Base-by-base conservation (phyloP, 2,329 filamentous ascomycete species). In the Tolypocladium ovalisporum region DNA sequence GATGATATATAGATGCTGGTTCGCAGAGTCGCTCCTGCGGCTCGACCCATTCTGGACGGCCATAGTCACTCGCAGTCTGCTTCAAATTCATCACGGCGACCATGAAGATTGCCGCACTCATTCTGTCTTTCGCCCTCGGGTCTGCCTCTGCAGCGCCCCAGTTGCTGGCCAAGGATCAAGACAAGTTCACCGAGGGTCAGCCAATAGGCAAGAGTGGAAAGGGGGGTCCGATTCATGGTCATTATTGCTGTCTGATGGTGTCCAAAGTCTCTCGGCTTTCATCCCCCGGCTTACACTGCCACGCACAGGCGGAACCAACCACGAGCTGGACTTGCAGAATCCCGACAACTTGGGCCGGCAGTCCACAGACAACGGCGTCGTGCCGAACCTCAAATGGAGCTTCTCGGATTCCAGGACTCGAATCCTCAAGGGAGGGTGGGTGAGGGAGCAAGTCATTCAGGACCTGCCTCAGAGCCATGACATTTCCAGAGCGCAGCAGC, bases 341-440 rank as follows among this genome's bases (percentile, higher is more conserved):
- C 85, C 84, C 0, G 80, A 83, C 60, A 84, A 84, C 63, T 76
- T 88, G 1, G 83, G 82, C 17, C 75, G 76, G 52, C 79, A 86
- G 62, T 73, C 76, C 19, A 87, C 85, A 1, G 85, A 88, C 65
- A 77, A 75, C 53, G 86, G 85, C 19, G 72, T 79, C 13, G 84
- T 88, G 0, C 81, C 82, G 0, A 88, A 88, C 65, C 73, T 87
- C 62, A 88, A 87, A 67, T 82, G 85, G 85, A 81, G 82, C 56
- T 88, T 88, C 70, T 86, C 83, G 0, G 81, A 87, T 67, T 87
- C 83, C 29, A 84, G 82, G 70, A 85, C 82, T 1, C 77, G 76
- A 29, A 75, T 87, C 39, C 75, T 84, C 55, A 79, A 78, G 32
- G 85, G 85, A 1, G 85, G 86, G 2, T 88, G 84, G 84, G 79